Conservation (phyloP, 2,329 filamentous ascomycete genomes). For the Ophiognomonia clavigignenti-juglandacearum region DNA sequence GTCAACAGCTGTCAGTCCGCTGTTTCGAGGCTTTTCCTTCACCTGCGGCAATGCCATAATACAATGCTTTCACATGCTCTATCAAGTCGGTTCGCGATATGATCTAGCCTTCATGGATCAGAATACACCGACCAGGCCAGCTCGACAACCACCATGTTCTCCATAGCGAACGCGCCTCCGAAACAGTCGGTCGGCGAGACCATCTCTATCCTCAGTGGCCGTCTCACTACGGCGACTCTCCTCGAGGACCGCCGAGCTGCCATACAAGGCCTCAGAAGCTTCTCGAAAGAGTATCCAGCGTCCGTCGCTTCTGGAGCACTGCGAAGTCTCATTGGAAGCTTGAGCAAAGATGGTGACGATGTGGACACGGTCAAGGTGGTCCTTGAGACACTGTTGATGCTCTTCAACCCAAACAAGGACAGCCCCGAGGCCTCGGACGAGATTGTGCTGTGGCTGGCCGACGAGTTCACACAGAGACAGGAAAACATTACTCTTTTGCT, state of each 20-base stretch:
- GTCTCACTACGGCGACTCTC: conserved; percentile 82
- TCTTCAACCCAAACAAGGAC: conserved; percentile 68
- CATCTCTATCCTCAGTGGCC: conserved; percentile 82
- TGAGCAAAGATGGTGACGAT: conserved; percentile 87
- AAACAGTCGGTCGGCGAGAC: conserved; percentile 96
- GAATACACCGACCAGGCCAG: neutral
- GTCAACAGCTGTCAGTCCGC: no score
- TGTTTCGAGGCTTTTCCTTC: no score
- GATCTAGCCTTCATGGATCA: conserved; percentile 14
- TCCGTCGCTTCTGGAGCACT: conserved; percentile 93
- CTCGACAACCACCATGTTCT: conserved; percentile 48
- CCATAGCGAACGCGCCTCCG: conserved; percentile 69
- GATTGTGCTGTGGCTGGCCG: conserved; percentile 90
- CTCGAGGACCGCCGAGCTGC: conserved; percentile 92
- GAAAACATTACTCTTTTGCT: conserved; percentile 92
- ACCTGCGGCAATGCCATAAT: no score
- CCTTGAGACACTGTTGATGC: conserved; percentile 89
- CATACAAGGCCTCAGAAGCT: conserved; percentile 88
- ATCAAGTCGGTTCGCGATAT: neutral
- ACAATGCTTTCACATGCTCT: no score
- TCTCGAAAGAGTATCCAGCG: conserved; percentile 93
- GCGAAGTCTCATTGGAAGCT: conserved; percentile 76
- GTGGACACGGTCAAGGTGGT: conserved; percentile 94
- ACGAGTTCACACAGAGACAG: conserved; percentile 96
- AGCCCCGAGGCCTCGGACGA: conserved; percentile 94